Percentiles rank a stretch among this genome's conserved stretches.
Conservation (phyloP, 2,329 filamentous ascomycete species). For the Rasamsonia emersonii region DNA sequence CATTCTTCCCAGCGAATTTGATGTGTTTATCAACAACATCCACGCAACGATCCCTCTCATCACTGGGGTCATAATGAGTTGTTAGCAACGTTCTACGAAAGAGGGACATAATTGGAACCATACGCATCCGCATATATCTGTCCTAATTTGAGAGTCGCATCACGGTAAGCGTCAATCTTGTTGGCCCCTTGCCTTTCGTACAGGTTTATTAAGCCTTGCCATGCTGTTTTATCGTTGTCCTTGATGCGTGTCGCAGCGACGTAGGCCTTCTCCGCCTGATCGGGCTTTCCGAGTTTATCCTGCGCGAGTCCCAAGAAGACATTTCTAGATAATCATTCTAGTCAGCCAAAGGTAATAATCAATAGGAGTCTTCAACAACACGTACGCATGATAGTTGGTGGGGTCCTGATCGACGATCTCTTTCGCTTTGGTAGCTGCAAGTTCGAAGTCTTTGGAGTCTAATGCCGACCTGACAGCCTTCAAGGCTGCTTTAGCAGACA, state of each 20-base stretch:
- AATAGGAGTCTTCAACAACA: constrained; percentile 8
- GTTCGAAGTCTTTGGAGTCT: constrained; percentile 69
- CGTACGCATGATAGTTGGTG: constrained; percentile 73
- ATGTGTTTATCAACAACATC: constrained; percentile 70
- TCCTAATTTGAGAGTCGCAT: constrained; percentile 64
- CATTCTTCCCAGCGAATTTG: constrained; percentile 62
- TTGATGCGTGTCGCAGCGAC: constrained; percentile 62
- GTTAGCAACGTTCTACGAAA: constrained; percentile 10
- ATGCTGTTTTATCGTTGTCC: constrained; percentile 70
- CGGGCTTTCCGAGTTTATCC: constrained; percentile 63
- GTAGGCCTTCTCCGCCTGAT: constrained; percentile 71
- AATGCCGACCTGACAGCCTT: constrained; percentile 75
- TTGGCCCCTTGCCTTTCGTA: constrained; percentile 68
- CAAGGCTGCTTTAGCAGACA: constrained; percentile 59
- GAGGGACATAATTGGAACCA: constrained; percentile 10
- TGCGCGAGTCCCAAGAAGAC: constrained; percentile 82
- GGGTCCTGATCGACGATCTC: constrained; percentile 63
- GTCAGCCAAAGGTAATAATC: constrained; percentile 8
- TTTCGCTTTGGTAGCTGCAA: constrained; percentile 61
- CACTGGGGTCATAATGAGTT: constrained; percentile 24
- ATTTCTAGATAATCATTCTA: constrained; percentile 42
- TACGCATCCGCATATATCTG: constrained; percentile 62
- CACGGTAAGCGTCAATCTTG: constrained; percentile 65
- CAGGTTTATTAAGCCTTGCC: constrained; percentile 79
- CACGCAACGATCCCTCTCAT: constrained; percentile 52